Conservation (phyloP, 2,329 filamentous ascomycete genomes). For the Domatiomyces globalis region DNA sequence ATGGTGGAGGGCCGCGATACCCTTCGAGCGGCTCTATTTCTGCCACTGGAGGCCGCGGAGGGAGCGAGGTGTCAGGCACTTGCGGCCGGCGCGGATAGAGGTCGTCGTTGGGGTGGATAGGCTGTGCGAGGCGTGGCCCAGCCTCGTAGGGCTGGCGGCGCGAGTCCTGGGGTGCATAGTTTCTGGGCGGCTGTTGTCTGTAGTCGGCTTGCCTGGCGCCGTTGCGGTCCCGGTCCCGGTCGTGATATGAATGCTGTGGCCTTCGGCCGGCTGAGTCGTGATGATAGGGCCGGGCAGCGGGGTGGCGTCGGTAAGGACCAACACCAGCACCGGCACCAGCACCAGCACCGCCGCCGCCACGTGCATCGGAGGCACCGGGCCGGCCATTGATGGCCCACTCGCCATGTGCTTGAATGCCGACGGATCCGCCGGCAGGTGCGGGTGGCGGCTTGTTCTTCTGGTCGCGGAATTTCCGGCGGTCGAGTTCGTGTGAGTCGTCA, state of each 20-base stretch:
- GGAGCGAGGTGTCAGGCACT: constrained; percentile 6
- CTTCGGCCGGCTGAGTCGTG: background rate
- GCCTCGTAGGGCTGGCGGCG: constrained; percentile 1
- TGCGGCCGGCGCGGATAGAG: constrained; percentile 11
- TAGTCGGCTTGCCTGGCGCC: background rate
- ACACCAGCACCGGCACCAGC: constrained; percentile 22
- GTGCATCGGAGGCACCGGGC: constrained; percentile 23
- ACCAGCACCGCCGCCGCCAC: constrained; percentile 20
- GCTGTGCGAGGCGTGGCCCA: constrained; percentile 2
- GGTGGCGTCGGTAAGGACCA: background rate
- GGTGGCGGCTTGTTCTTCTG: constrained; percentile 74
- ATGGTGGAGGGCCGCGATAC: background rate
- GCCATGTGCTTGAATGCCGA: constrained; percentile 54
- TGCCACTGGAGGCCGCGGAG: constrained; percentile 10
- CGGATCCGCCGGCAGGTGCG: constrained; percentile 79
- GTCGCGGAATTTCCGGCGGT: constrained; percentile 77
- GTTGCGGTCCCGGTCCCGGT: background rate
- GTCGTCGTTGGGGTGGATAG: constrained; percentile 12
- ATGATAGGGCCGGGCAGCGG: background rate
- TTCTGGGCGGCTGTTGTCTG: constrained; percentile 1
- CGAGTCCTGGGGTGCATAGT: constrained; percentile 2
- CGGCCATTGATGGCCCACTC: constrained; percentile 37
- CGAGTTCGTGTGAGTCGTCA: constrained; percentile 92
- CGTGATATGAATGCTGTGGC: background rate
- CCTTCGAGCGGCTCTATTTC: constrained; percentile 5